phyloP scores from a whole-genome alignment of 2,329 filamentous ascomycete species.

The Epichloe elymi region DNA sequence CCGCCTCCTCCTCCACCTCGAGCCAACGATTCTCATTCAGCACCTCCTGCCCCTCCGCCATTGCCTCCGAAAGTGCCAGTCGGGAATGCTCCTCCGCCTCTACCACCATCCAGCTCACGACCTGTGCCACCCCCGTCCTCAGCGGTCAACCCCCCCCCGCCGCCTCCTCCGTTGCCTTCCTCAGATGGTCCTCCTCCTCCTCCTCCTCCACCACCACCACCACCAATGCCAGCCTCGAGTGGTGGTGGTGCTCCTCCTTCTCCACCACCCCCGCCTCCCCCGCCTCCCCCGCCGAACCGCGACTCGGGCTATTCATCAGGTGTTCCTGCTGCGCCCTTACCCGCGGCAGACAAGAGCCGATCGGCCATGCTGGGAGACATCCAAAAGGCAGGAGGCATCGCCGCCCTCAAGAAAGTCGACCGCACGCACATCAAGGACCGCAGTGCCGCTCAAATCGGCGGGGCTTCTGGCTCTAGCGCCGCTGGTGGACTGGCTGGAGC shows the following conservation, averaged over 20 bases:
- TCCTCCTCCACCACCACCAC: constrained; percentile 21
- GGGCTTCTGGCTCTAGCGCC: constrained; percentile 34
- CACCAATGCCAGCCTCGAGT: constrained; percentile 17
- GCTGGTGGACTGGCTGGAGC: constrained; percentile 39
- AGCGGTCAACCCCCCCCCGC: constrained; percentile 12
- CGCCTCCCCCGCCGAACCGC: constrained; percentile 42
- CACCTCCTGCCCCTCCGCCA: constrained; percentile 26
- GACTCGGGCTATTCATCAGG: constrained; percentile 45
- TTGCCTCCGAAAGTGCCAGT: constrained; percentile 35
- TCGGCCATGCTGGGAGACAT: constrained; percentile 58
- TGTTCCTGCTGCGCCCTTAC: constrained; percentile 31
- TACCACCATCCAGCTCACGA: constrained; percentile 38
- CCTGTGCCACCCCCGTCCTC: constrained; percentile 41
- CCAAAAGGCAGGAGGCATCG: constrained; percentile 51
- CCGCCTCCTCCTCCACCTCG: constrained; percentile 56
- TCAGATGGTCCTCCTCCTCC: constrained; percentile 22
- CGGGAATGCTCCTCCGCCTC: constrained; percentile 31
- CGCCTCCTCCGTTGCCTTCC: constrained; percentile 14
- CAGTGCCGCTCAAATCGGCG: constrained; percentile 49
- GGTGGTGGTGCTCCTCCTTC: constrained; percentile 21
- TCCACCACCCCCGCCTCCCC: constrained; percentile 35
- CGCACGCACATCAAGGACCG: constrained; percentile 57
- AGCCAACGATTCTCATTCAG: constrained; percentile 16
- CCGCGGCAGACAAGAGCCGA: constrained; percentile 32
- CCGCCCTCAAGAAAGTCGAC: constrained; percentile 63